These are phyloP conservation scores for Syncephalastrum monosporum DNA, from an alignment of 371 early-diverging fungal species.

Conservation along the genomic window DNA sequence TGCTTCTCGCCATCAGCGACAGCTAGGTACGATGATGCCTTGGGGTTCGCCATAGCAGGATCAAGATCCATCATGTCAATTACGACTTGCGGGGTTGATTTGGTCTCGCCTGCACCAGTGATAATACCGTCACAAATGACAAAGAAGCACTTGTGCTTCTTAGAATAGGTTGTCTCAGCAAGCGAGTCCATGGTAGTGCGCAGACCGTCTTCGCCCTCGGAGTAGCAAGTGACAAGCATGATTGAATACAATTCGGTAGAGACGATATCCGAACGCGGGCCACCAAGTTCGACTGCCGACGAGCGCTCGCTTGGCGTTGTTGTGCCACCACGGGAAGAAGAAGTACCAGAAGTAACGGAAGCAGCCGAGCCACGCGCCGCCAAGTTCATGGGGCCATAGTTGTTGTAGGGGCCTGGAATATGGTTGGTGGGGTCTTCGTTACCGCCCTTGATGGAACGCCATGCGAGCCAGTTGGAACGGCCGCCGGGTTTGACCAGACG, in stretches of 20 bases:
- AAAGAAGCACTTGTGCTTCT: slow-evolving; percentile 52
- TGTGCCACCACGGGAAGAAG: slow-evolving; percentile 23
- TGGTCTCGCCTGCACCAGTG: slow-evolving; percentile 46
- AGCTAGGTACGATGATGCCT: slow-evolving; percentile 80
- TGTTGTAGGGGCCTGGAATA: slow-evolving; percentile 43
- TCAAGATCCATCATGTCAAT: slow-evolving; percentile 67
- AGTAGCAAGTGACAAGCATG: slow-evolving; percentile 75
- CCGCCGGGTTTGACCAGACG: slow-evolving; percentile 49
- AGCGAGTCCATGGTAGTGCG: slow-evolving; percentile 84
- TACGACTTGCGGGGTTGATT: slow-evolving; percentile 75
- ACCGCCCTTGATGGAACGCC: slow-evolving; percentile 51
- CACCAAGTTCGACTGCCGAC: slow-evolving; percentile 18
- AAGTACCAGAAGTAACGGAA: slow-evolving; percentile 19
- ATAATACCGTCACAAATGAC: slow-evolving; percentile 51
- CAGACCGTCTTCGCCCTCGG: slow-evolving; percentile 77
- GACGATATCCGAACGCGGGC: slow-evolving; percentile 35
- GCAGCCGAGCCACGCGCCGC: slow-evolving; percentile 15
- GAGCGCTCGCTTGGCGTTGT: slow-evolving; percentile 24
- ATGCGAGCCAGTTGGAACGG: slow-evolving; percentile 47
- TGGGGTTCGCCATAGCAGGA: slow-evolving; percentile 51
- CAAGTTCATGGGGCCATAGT: slow-evolving; percentile 32
- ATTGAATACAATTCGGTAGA: slow-evolving; percentile 49
- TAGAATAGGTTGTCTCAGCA: slow-evolving; percentile 64
- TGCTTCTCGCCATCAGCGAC: slow-evolving; percentile 91
- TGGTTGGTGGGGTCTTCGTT: slow-evolving; percentile 51